Percentiles rank a stretch among this genome's conserved stretches.
Evolutionary conservation across 2,329 filamentous ascomycete genomes (phyloP).

Genomic region (Apiospora sp.): DNA sequence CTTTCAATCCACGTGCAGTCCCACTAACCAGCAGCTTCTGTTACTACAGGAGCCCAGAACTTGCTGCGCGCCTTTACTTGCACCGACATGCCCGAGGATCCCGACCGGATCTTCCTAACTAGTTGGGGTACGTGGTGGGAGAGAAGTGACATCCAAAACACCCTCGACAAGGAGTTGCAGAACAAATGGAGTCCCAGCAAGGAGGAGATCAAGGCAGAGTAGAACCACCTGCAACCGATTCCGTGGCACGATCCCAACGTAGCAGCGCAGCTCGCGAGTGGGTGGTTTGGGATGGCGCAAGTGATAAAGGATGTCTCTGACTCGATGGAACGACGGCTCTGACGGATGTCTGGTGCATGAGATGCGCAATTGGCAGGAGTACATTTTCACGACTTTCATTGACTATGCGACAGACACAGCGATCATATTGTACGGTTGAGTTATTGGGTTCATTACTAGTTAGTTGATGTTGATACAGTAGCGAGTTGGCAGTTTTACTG

Average conservation of each 20-base stretch:
- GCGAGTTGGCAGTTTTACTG: not conserved
- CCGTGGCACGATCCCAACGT: too few relatives aligned
- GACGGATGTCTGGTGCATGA: too few relatives aligned
- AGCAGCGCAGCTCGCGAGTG: too few relatives aligned
- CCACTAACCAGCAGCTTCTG: not conserved
- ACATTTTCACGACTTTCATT: not conserved
- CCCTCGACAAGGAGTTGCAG: slow-evolving; percentile 56
- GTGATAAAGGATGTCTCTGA: too few relatives aligned
- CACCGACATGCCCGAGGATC: slow-evolving; percentile 58
- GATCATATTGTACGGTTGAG: not conserved
- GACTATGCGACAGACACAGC: not conserved
- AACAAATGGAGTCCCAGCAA: slow-evolving; percentile 59
- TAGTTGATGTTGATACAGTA: too few relatives aligned
- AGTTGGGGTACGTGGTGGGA: slow-evolving; percentile 66
- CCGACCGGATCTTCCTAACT: slow-evolving; percentile 60
- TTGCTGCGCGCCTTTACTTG: slow-evolving; percentile 53
- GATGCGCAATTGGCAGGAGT: too few relatives aligned
- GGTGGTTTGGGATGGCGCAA: too few relatives aligned
- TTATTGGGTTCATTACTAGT: too few relatives aligned
- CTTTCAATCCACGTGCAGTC: not conserved
- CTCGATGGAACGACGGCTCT: too few relatives aligned
- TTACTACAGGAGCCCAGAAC: slow-evolving; percentile 50
- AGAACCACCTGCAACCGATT: slow-evolving; percentile 35
- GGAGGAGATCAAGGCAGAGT: slow-evolving; percentile 56
- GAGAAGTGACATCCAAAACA: slow-evolving; percentile 50